These are phyloP conservation scores for Hymenoscyphus fraxineus DNA, from an alignment of 2,329 filamentous ascomycete species.

Conservation along the genomic window DNA sequence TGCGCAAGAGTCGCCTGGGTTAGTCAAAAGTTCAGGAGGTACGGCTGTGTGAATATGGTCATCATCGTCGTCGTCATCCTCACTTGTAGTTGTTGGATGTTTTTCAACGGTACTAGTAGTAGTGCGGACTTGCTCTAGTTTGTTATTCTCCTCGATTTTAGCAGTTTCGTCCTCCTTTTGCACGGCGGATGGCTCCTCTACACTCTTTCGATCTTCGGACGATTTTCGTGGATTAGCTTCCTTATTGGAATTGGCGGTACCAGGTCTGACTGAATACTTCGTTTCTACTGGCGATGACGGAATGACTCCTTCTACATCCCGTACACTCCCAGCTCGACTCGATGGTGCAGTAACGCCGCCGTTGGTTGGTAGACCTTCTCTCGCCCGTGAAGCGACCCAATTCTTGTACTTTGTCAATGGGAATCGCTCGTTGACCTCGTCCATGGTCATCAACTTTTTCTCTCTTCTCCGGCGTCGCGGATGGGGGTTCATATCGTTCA, in stretches of 20 bases:
- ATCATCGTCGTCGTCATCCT: conserved; percentile 62
- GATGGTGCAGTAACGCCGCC: conserved; percentile 76
- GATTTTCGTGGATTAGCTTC: conserved; percentile 16
- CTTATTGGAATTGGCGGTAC: conserved; percentile 22
- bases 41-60: conserved; percentile 78
- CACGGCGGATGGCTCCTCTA: conserved; percentile 20
- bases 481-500: conserved; percentile 74
- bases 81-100: conserved; percentile 36
- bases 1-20: conserved; percentile 87
- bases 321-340: conserved; percentile 71
- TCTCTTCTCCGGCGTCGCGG: conserved; percentile 84
- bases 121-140: conserved; percentile 29
- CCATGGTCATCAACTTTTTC: conserved; percentile 99
- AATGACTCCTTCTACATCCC: conserved; percentile 58
- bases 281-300: conserved; percentile 36
- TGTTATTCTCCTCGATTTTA: conserved; percentile 25
- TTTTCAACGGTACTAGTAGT: conserved; percentile 36
- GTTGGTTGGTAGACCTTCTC: conserved; percentile 75
- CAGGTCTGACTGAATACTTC: conserved; percentile 36
- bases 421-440: conserved; percentile 97
- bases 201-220: conserved; percentile 20
- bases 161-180: conserved; percentile 26
- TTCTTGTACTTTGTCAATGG: conserved; percentile 94
- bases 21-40: conserved; percentile 73
- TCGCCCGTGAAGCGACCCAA: conserved; percentile 81